A percentile compares a stretch with the other conserved stretches of the same genome.
These are phyloP conservation scores for Diaporthe ampelina DNA, from an alignment of 2,329 filamentous ascomycete genomes.

Conservation along the genomic window DNA sequence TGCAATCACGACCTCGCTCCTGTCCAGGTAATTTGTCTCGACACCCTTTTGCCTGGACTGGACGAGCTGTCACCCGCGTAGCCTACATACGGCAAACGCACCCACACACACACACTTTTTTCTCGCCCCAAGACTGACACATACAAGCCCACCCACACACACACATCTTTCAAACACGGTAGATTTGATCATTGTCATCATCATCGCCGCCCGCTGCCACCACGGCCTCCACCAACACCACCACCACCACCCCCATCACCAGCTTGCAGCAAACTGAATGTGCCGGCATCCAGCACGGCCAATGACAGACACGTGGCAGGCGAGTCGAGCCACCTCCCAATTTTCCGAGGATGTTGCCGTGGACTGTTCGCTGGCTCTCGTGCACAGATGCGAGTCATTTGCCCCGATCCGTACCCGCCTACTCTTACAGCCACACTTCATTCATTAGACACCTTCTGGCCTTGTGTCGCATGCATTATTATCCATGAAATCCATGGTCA, in stretches of 20 bases:
- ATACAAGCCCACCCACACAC: background rate
- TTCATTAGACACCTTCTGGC: conserved; percentile 23
- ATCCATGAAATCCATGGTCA: conserved; percentile 29
- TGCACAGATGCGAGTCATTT: conserved; percentile 36
- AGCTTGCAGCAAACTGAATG: conserved; percentile 20
- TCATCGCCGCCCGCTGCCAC: conserved; percentile 1
- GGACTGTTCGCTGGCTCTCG: conserved; percentile 20
- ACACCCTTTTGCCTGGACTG: background rate
- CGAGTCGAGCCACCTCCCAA: conserved; percentile 30
- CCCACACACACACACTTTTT: background rate
- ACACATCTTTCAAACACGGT: background rate
- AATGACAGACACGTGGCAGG: conserved; percentile 27
- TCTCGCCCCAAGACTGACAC: background rate
- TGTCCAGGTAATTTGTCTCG: background rate
- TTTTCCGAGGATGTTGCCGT: conserved; percentile 10
- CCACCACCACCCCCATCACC: background rate
- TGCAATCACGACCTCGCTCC: conserved; percentile 3
- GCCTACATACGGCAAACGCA: background rate
- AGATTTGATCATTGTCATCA: conserved; percentile 8
- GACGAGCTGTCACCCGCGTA: conserved; percentile 15
- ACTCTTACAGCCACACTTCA: conserved; percentile 24
- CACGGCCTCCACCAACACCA: background rate
- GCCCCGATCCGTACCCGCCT: conserved; percentile 17
- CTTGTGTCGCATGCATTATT: conserved; percentile 33
- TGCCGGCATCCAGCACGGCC: conserved; percentile 30